phyloP scores from a whole-genome alignment of 164 flowering plant genomes.

The Amborella trichopoda region DNA sequence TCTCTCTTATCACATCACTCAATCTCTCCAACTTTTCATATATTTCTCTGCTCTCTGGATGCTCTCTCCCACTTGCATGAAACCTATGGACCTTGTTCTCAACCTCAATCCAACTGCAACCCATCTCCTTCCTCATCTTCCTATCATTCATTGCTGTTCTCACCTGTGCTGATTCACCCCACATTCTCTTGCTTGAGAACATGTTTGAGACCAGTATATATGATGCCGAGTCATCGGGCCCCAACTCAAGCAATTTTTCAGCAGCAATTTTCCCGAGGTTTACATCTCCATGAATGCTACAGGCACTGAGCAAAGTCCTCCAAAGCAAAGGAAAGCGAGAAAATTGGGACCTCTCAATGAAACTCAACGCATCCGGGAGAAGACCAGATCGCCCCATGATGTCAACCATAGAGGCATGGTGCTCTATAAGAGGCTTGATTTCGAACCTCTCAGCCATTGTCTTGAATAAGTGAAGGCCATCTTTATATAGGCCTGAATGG shows the following conservation, averaged over 20 bases:
- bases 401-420: conserved; percentile 11
- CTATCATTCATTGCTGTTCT: conserved; percentile 19
- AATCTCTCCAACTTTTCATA: conserved; percentile 14
- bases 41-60: conserved; percentile 12
- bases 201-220: conserved; percentile 9
- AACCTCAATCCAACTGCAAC: conserved; percentile 21
- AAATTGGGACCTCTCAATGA: conserved; percentile 14
- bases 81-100: conserved; percentile 15
- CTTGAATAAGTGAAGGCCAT: conserved; percentile 13
- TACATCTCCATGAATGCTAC: conserved; percentile 16
- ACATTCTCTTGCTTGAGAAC: conserved; percentile 9
- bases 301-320: conserved; percentile 13
- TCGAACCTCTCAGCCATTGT: conserved; percentile 12
- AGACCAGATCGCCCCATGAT: conserved; percentile 13
- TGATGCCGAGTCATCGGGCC: conserved; percentile 7
- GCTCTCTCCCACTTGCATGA: conserved; percentile 14
- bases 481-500: conserved; percentile 20
- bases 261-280: conserved; percentile 11
- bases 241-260: conserved; percentile 5
- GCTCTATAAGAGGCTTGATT: conserved; percentile 4
- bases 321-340: conserved; percentile 13
- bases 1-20: conserved; percentile 7
- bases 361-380: conserved; percentile 17
- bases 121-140: conserved; percentile 20
- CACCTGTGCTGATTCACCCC: conserved; percentile 19